These are phyloP conservation scores for Aleurites moluccanus DNA, from an alignment of 441 rosid species.

Conservation along the genomic window DNA sequence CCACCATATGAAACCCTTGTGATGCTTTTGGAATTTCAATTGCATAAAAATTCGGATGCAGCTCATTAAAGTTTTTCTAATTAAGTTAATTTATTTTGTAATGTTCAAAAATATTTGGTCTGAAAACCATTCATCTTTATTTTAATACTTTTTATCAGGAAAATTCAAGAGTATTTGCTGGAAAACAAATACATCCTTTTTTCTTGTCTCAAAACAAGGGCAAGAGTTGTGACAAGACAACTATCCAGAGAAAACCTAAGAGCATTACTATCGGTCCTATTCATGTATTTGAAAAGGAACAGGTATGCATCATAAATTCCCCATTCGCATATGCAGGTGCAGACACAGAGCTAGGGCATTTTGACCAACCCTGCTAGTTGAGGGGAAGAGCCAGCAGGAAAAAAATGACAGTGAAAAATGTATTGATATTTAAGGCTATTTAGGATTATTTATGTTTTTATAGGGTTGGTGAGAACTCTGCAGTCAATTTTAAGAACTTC, in stretches of 20 bases:
- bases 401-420: not conserved
- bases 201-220: conserved; percentile 56
- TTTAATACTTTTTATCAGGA: conserved; percentile 51
- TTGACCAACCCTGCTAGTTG: not conserved
- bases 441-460: not conserved
- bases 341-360: not conserved
- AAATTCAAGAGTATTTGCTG: conserved; percentile 60
- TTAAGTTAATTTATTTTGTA: not conserved
- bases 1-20: not conserved
- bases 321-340: not conserved
- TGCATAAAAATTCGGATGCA: not conserved
- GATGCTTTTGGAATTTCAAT: conserved; percentile 9
- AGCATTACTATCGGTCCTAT: conserved; percentile 60
- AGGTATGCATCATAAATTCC: conserved; percentile 41
- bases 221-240: conserved; percentile 48
- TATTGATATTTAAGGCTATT: not conserved
- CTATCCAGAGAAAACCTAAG: conserved; percentile 34
- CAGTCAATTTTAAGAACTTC: not conserved
- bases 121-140: conserved; percentile 17
- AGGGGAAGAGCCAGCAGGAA: not conserved
- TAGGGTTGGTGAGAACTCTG: not conserved
- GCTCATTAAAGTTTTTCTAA: not conserved
- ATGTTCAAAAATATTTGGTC: not conserved
- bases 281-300: conserved; percentile 74
- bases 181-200: conserved; percentile 85